phyloP scores from a whole-genome alignment of 495 filamentous ascomycete genomes.

The Xylaria intraflava region DNA sequence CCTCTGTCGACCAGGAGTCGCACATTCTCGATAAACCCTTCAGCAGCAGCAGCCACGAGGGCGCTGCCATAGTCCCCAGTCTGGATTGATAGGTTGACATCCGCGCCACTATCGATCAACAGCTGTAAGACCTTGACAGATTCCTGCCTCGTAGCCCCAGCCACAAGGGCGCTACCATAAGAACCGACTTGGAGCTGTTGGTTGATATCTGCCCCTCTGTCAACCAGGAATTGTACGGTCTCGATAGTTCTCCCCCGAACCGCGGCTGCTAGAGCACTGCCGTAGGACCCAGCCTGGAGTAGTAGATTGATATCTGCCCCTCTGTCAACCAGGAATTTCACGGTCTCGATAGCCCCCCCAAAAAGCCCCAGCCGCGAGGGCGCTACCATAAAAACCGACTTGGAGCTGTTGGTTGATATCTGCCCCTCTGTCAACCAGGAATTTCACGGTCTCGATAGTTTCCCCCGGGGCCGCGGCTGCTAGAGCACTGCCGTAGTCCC shows the following conservation, averaged over 20 bases:
- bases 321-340: background rate
- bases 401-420: too few species aligned
- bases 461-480: too few species aligned
- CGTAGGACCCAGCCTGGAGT: background rate
- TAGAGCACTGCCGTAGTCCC: constrained; percentile 8
- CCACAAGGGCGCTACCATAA: constrained; percentile 1
- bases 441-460: too few species aligned
- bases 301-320: background rate
- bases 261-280: background rate
- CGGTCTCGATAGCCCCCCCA: constrained; percentile 13
- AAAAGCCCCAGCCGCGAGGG: too few species aligned
- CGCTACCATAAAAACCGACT: too few species aligned
- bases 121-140: background rate
- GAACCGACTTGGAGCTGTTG: constrained; percentile 12
- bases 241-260: background rate
- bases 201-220: background rate
- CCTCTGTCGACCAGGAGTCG: constrained; percentile 15
- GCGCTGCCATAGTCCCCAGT: background rate
- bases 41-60: constrained; percentile 2
- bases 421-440: too few species aligned
- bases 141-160: background rate
- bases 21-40: background rate
- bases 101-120: constrained; percentile 5
- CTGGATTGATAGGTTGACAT: background rate
- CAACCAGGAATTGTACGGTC: background rate